Evolutionary conservation across 495 filamentous ascomycete genomes (phyloP).

Genomic region (Pseudevernia furfuracea): DNA sequence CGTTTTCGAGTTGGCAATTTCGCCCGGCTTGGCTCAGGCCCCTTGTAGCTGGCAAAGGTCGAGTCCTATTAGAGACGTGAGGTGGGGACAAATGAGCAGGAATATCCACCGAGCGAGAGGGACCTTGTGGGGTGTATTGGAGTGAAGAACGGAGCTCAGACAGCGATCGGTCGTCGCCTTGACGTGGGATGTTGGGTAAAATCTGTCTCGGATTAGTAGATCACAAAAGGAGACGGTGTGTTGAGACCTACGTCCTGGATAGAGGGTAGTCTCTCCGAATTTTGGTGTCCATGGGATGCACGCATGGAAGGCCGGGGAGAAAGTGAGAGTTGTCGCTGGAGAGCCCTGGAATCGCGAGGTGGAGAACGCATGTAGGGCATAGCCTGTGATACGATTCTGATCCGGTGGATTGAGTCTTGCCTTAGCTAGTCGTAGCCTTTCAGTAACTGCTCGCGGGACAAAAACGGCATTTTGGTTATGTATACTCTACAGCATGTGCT

Average conservation of each 20-base stretch:
- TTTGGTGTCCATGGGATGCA: slow-evolving; percentile 2
- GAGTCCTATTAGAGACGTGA: slow-evolving; percentile 7
- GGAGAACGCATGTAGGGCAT: slow-evolving; percentile 16
- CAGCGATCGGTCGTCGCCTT: slow-evolving; percentile 7
- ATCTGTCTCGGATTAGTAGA: slow-evolving; percentile 2
- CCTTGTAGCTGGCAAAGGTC: not conserved
- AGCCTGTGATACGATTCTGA: not conserved
- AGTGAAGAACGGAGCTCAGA: slow-evolving; percentile 16
- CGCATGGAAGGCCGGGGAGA: slow-evolving; percentile 7
- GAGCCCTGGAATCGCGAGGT: slow-evolving; percentile 5
- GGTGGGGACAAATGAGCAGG: slow-evolving; percentile 17
- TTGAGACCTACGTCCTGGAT: slow-evolving; percentile 5
- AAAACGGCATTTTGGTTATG: not conserved
- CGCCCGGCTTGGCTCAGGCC: slow-evolving; percentile 1
- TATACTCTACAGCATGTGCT: not conserved
- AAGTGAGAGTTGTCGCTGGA: slow-evolving; percentile 10
- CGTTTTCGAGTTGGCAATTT: slow-evolving; percentile 2
- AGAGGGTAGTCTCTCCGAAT: slow-evolving; percentile 11
- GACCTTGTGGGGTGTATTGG: slow-evolving; percentile 11
- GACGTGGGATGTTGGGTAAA: slow-evolving; percentile 10
- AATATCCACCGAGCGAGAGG: slow-evolving; percentile 9
- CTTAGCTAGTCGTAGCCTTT: not conserved
- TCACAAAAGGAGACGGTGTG: not conserved
- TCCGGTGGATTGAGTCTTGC: not conserved
- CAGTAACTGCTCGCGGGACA: not conserved